These are phyloP conservation scores for Rhododendron ferrugineum DNA, from an alignment of 148 eudicot species.

Conservation along the genomic window DNA sequence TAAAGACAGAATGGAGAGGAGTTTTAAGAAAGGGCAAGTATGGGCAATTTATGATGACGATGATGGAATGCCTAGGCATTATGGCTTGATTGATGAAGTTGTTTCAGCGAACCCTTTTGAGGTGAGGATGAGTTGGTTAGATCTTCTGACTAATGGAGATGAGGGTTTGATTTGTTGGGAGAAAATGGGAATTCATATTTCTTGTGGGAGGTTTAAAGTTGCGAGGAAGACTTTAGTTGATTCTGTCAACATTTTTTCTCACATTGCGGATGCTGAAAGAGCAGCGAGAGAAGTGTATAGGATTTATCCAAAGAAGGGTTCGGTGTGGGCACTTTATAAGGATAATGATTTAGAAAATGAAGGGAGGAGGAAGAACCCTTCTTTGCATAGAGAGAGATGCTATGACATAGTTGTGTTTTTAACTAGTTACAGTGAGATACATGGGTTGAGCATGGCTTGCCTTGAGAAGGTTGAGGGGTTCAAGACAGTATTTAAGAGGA, in stretches of 20 bases:
- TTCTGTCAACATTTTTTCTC: slow-evolving; percentile 70
- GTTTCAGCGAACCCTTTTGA: slow-evolving; percentile 63
- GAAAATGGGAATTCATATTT: slow-evolving; percentile 46
- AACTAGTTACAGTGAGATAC: slow-evolving; percentile 59
- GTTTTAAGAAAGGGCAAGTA: slow-evolving; percentile 78
- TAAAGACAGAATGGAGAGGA: slow-evolving; percentile 62
- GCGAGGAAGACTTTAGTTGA: slow-evolving; percentile 35
- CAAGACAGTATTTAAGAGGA: slow-evolving; percentile 67
- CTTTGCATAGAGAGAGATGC: slow-evolving; percentile 16
- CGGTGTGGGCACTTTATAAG: slow-evolving; percentile 76
- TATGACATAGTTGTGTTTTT: slow-evolving; percentile 66
- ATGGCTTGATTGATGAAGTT: slow-evolving; percentile 71
- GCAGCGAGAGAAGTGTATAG: slow-evolving; percentile 68
- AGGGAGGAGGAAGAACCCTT: slow-evolving; percentile 14
- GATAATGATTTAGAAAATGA: slow-evolving; percentile 29
- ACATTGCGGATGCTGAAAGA: slow-evolving; percentile 62
- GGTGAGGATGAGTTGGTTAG: slow-evolving; percentile 68
- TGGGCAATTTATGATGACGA: slow-evolving; percentile 90
- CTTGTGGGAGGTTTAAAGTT: slow-evolving; percentile 79
- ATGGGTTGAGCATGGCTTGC: slow-evolving; percentile 72
- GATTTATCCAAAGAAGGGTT: slow-evolving; percentile 79
- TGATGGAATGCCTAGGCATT: slow-evolving; percentile 94
- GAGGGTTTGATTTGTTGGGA: slow-evolving; percentile 36
- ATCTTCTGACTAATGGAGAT: slow-evolving; percentile 43
- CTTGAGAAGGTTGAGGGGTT: slow-evolving; percentile 80